These are phyloP conservation scores for Cephaloascus albidus DNA, from an alignment of 805 yeast genomes.

Conservation along the genomic window DNA sequence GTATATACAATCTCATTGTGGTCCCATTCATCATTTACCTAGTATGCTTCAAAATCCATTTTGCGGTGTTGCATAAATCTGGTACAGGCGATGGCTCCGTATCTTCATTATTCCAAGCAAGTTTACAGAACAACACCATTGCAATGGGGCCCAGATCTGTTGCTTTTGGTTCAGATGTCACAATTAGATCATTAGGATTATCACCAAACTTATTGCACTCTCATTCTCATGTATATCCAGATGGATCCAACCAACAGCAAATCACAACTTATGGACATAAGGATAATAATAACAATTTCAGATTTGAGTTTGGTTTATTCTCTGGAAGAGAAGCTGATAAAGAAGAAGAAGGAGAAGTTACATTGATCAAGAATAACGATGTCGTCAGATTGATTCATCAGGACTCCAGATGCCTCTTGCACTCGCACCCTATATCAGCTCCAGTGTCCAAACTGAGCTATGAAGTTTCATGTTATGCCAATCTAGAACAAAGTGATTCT, in stretches of 20 bases:
- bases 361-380: slow-evolving; percentile 49
- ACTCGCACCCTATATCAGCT: slow-evolving; percentile 74
- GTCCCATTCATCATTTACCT: slow-evolving; percentile 67
- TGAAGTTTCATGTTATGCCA: slow-evolving; percentile 89
- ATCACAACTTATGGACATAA: slow-evolving; percentile 87
- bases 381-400: slow-evolving; percentile 65
- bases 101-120: slow-evolving; percentile 84
- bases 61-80: slow-evolving; percentile 59
- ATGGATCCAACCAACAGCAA: slow-evolving; percentile 91
- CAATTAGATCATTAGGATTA: slow-evolving; percentile 62
- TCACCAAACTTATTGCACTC: slow-evolving; percentile 79
- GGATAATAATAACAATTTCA: slow-evolving; percentile 81
- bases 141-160: slow-evolving; percentile 59
- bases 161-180: slow-evolving; percentile 52
- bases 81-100: slow-evolving; percentile 94
- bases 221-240: slow-evolving; percentile 78
- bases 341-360: slow-evolving; percentile 15
- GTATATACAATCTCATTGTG: slow-evolving; percentile 57
- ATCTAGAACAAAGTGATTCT: slow-evolving; percentile 56
- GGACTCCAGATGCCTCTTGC: slow-evolving; percentile 64
- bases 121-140: slow-evolving; percentile 60
- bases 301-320: slow-evolving; percentile 51
- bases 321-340: slow-evolving; percentile 18
- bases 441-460: slow-evolving; percentile 56
- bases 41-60: slow-evolving; percentile 73